Conservation (phyloP, 148 eudicot species). For the Chenopodium suecicum region DNA sequence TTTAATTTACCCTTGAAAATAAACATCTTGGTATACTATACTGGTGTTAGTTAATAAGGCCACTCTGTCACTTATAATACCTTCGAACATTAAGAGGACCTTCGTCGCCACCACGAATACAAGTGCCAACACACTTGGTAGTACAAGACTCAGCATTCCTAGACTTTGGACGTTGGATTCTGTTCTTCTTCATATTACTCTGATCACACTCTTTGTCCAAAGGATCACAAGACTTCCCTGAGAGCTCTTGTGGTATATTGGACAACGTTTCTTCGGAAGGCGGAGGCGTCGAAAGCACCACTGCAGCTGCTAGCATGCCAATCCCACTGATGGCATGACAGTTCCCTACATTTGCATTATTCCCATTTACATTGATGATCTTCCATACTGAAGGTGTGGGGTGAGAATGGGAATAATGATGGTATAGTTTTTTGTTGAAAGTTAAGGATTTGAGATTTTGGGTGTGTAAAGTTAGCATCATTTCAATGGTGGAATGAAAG, state of each 20-base stretch:
- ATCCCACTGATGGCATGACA: constrained; percentile 22
- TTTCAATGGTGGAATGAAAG: constrained; percentile 19
- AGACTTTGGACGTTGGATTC: constrained; percentile 86
- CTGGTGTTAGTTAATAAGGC: neutral
- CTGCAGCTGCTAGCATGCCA: constrained; percentile 37
- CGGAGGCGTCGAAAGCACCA: constrained; percentile 30
- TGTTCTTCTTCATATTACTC: constrained; percentile 36
- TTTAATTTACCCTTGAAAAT: neutral
- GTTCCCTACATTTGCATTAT: constrained; percentile 8
- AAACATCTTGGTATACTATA: neutral
- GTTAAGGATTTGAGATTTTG: neutral
- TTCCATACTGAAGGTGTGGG: constrained; percentile 15
- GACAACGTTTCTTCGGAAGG: constrained; percentile 55
- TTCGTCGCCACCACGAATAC: constrained; percentile 75
- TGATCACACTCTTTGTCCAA: constrained; percentile 35
- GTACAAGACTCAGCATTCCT: constrained; percentile 81
- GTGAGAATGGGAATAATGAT: neutral
- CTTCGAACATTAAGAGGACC: constrained; percentile 77
- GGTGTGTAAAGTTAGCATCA: constrained; percentile 15
- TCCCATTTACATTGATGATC: neutral
- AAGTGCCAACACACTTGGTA: constrained; percentile 71
- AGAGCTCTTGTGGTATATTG: constrained; percentile 62
- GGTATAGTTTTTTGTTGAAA: neutral
- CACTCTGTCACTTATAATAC: constrained; percentile 25
- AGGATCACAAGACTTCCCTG: constrained; percentile 36